Evolutionary conservation across 176 grass and related monocot species (phyloP).

Genomic region (Saccharum officinarum): DNA sequence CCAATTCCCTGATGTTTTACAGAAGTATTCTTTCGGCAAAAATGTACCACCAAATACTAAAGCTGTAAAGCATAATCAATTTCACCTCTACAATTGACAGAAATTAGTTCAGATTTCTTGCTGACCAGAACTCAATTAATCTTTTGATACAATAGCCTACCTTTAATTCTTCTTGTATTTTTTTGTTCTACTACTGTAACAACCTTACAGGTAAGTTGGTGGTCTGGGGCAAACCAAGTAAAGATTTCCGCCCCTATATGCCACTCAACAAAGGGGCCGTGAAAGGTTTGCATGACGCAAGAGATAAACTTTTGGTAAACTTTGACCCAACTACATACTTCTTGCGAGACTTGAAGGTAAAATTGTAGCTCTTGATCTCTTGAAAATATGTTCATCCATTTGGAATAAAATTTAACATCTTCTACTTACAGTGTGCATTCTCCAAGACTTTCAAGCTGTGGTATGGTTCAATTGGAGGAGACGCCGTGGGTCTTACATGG

Average conservation of each 20-base stretch:
- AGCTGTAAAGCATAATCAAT: not conserved
- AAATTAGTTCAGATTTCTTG: not conserved
- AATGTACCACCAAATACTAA: not conserved
- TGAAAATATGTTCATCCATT: conserved; percentile 10
- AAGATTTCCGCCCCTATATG: conserved; percentile 77
- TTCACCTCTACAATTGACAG: not conserved
- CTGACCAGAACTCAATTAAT: not conserved
- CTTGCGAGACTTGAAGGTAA: conserved; percentile 75
- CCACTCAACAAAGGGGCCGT: conserved; percentile 38
- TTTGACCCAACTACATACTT: conserved; percentile 77
- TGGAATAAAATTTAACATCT: conserved; percentile 19
- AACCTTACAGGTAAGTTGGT: conserved; percentile 65
- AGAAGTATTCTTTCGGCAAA: not conserved
- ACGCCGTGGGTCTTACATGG: conserved; percentile 89
- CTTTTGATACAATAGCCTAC: conserved; percentile 3
- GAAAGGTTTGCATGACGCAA: conserved; percentile 61
- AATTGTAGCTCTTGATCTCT: conserved; percentile 6
- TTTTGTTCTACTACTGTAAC: conserved; percentile 31
- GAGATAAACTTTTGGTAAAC: conserved; percentile 81
- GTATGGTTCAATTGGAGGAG: conserved; percentile 90
- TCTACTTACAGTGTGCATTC: conserved; percentile 61
- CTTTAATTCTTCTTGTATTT: not conserved
- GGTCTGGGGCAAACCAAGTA: conserved; percentile 71
- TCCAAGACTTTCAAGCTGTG: conserved; percentile 72
- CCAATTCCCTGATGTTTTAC: not conserved